phyloP scores from a whole-genome alignment of 805 yeast species.

The Monosporozyma aquatica region DNA sequence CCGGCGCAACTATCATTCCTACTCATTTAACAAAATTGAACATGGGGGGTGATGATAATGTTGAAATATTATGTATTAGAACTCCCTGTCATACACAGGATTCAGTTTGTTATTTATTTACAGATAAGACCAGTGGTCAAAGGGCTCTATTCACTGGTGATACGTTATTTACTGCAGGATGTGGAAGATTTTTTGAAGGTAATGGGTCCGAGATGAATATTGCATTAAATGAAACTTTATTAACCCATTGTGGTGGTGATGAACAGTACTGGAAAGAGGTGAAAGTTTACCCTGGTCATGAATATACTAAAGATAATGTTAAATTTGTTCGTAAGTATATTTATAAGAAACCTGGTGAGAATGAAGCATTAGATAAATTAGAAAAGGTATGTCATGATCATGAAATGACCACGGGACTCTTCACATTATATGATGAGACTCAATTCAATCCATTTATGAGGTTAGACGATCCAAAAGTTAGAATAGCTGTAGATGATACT shows the following conservation, averaged over 20 bases:
- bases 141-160: constrained; percentile 90
- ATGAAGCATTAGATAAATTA: constrained; percentile 44
- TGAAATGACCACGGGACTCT: constrained; percentile 76
- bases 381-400: constrained; percentile 41
- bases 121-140: constrained; percentile 53
- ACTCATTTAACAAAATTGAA: constrained; percentile 51
- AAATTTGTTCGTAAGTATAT: constrained; percentile 64
- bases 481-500: constrained; percentile 45
- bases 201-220: constrained; percentile 68
- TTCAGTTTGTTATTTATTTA: constrained; percentile 77
- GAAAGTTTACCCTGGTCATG: constrained; percentile 87
- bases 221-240: constrained; percentile 51
- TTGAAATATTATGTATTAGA: constrained; percentile 77
- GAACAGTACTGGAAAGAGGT: constrained; percentile 36
- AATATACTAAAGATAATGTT: constrained; percentile 78
- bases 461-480: constrained; percentile 53
- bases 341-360: constrained; percentile 32
- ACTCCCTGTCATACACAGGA: constrained; percentile 99
- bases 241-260: constrained; percentile 49
- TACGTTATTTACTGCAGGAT: constrained; percentile 86
- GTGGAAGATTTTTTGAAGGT: constrained; percentile 97
- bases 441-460: constrained; percentile 86
- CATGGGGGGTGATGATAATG: constrained; percentile 36
- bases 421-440: constrained; percentile 78
- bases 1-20: constrained; percentile 63